Evolutionary conservation across 2,329 filamentous ascomycete species (phyloP).

Genomic region (Epichloe sp.): DNA sequence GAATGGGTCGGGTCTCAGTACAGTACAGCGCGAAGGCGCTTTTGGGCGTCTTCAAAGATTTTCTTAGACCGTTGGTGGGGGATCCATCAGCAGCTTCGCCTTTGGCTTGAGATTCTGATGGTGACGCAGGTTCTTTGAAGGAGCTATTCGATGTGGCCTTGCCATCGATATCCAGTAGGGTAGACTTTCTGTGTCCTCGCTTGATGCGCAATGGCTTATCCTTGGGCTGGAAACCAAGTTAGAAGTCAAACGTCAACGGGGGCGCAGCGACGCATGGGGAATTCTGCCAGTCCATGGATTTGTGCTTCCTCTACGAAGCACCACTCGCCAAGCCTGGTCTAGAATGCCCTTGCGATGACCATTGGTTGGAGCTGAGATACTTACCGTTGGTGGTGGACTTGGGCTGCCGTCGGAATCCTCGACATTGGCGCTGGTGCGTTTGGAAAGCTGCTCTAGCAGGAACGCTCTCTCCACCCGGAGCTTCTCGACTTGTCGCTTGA

Average conservation of each 20-base stretch:
- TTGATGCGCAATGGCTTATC: conserved; percentile 67
- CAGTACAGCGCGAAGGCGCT: conserved; percentile 44
- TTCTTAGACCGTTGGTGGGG: conserved; percentile 27
- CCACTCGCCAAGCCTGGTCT: too few relatives aligned
- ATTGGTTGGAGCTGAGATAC: conserved; percentile 11
- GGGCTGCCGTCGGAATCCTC: conserved; percentile 70
- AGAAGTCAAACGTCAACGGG: conserved; percentile 7
- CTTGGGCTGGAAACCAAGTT: conserved; percentile 45
- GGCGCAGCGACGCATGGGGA: too few relatives aligned
- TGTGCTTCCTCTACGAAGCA: too few relatives aligned
- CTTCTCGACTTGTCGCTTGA: conserved; percentile 81
- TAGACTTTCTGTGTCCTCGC: conserved; percentile 54
- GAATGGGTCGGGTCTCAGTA: conserved; percentile 31
- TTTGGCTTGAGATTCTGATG: conserved; percentile 26
- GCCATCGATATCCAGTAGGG: conserved; percentile 30
- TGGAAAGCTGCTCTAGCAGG: conserved; percentile 57
- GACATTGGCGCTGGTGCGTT: conserved; percentile 60
- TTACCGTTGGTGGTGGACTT: conserved; percentile 66
- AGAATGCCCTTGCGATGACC: too few relatives aligned
- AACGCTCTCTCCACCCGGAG: conserved; percentile 76
- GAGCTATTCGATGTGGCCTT: conserved; percentile 26
- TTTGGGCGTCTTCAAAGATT: conserved; percentile 30
- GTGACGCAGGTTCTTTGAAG: conserved; percentile 32
- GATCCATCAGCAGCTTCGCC: conserved; percentile 6
- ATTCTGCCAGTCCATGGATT: too few relatives aligned